Percentiles rank a stretch among this genome's conserved stretches.
Evolutionary conservation across 2,329 filamentous ascomycete genomes (phyloP).

Genomic region (Colletotrichum aenigma): DNA sequence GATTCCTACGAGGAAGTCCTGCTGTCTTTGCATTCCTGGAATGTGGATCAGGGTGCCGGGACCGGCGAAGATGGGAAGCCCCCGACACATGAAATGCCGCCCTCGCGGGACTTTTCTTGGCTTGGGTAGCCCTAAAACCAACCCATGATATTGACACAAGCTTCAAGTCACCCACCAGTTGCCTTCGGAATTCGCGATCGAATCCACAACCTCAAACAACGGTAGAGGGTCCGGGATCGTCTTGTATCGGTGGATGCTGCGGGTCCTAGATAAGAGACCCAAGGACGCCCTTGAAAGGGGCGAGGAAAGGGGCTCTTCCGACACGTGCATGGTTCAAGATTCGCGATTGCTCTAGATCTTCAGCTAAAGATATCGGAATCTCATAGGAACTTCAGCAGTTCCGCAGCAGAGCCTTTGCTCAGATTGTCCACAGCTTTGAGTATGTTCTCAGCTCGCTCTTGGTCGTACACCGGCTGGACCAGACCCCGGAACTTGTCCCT

Average conservation of each 20-base stretch:
- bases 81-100: not conserved
- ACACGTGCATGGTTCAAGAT: not conserved
- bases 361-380: not conserved
- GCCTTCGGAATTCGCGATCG: not conserved
- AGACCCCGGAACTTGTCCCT: slow-evolving; percentile 26
- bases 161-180: not conserved
- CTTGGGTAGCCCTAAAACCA: not conserved
- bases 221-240: not conserved
- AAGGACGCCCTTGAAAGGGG: not conserved
- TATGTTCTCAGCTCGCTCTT: not conserved
- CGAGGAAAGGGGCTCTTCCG: not conserved
- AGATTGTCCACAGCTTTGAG: not conserved
- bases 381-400: not conserved
- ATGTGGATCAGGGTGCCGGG: not conserved
- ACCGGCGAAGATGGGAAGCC: not conserved
- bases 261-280: not conserved
- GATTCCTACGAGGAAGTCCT: not conserved
- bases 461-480: slow-evolving; percentile 19
- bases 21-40: not conserved
- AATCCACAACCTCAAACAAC: not conserved
- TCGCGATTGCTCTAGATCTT: not conserved
- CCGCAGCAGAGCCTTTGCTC: not conserved
- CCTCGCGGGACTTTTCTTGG: not conserved
- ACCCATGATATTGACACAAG: not conserved
- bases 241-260: not conserved